Percentiles rank a stretch among this genome's conserved stretches.
Conservation (phyloP, 139 green algal species). For the Chlorella sorokiniana region DNA sequence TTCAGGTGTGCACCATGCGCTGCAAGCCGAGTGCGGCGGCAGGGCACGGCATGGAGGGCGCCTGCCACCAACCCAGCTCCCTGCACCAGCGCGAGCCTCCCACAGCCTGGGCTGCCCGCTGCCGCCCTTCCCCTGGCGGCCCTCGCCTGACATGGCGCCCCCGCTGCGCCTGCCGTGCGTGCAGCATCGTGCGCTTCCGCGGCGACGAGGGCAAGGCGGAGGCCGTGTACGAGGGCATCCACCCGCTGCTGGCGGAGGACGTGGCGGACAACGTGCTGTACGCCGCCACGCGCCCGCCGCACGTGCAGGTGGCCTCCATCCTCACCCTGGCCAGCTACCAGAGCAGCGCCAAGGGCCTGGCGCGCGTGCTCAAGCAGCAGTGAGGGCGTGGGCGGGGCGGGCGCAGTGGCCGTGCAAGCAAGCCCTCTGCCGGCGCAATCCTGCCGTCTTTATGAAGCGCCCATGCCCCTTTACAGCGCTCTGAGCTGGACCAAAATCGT, state of each 20-base stretch:
- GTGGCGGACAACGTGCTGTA: slow-evolving; percentile 90
- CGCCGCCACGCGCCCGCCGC: slow-evolving; percentile 58
- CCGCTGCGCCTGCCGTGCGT: not conserved
- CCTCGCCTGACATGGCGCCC: not conserved
- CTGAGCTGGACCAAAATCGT: too few species aligned
- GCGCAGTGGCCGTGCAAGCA: not conserved
- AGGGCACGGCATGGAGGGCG: too few species aligned
- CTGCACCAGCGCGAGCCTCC: too few species aligned
- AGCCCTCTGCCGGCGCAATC: too few species aligned
- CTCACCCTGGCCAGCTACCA: slow-evolving; percentile 47
- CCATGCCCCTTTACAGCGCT: too few species aligned
- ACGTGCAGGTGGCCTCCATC: slow-evolving; percentile 50
- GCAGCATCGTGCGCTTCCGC: slow-evolving; percentile 64
- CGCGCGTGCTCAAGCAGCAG: slow-evolving; percentile 24
- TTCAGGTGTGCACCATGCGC: not conserved
- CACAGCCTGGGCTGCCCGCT: not conserved
- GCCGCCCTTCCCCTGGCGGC: not conserved
- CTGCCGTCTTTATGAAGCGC: too few species aligned
- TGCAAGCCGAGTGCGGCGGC: too few species aligned
- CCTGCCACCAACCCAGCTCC: too few species aligned
- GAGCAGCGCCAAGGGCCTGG: slow-evolving; percentile 43
- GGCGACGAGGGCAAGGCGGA: slow-evolving; percentile 64
- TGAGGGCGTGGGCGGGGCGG: not conserved
- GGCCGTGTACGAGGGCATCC: slow-evolving; percentile 75
- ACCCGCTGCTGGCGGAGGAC: slow-evolving; percentile 71